phyloP scores from a whole-genome alignment of 1,284 basidiomycete species.

The Vanrija sp. region DNA sequence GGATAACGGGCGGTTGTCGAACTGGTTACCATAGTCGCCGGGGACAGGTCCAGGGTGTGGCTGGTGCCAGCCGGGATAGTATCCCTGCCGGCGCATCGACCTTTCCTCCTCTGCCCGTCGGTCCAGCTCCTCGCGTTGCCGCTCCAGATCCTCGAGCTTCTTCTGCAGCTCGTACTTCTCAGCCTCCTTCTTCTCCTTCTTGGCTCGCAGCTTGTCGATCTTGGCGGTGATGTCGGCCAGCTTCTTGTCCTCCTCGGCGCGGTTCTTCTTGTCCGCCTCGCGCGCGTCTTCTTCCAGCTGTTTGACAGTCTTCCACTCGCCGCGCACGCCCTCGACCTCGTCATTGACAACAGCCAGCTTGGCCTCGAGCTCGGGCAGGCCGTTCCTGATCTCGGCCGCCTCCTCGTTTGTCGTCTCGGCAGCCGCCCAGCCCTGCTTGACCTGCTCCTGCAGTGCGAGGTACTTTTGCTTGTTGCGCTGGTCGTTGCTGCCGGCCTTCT shows the following conservation, averaged over 20 bases:
- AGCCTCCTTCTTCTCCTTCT: slow-evolving; percentile 52
- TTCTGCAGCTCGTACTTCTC: slow-evolving; percentile 42
- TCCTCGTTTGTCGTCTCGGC: slow-evolving; percentile 42
- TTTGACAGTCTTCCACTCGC: slow-evolving; percentile 30
- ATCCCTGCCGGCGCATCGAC: slow-evolving; percentile 16
- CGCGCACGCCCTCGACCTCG: slow-evolving; percentile 31
- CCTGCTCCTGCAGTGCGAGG: slow-evolving; percentile 48
- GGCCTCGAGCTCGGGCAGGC: slow-evolving; percentile 32
- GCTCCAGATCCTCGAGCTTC: slow-evolving; percentile 40
- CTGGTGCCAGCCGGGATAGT: slow-evolving; percentile 11
- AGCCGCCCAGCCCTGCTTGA: slow-evolving; percentile 47
- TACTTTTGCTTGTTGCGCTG: slow-evolving; percentile 47
- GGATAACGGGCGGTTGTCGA: no score
- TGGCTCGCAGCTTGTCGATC: slow-evolving; percentile 66
- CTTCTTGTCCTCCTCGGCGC: slow-evolving; percentile 43
- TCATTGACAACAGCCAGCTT: slow-evolving; percentile 20
- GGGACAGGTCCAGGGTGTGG: background rate
- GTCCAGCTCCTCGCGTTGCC: slow-evolving; percentile 35
- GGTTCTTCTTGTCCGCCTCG: slow-evolving; percentile 36
- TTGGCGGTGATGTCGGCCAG: slow-evolving; percentile 54
- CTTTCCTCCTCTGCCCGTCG: slow-evolving; percentile 36
- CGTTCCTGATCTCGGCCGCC: slow-evolving; percentile 29
- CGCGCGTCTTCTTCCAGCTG: slow-evolving; percentile 37
- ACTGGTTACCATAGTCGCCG: background rate
- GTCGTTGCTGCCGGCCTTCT: slow-evolving; percentile 46